Evolutionary conservation across 2,329 filamentous ascomycete species (phyloP).

Genomic region (Sclerotinia nivalis): DNA sequence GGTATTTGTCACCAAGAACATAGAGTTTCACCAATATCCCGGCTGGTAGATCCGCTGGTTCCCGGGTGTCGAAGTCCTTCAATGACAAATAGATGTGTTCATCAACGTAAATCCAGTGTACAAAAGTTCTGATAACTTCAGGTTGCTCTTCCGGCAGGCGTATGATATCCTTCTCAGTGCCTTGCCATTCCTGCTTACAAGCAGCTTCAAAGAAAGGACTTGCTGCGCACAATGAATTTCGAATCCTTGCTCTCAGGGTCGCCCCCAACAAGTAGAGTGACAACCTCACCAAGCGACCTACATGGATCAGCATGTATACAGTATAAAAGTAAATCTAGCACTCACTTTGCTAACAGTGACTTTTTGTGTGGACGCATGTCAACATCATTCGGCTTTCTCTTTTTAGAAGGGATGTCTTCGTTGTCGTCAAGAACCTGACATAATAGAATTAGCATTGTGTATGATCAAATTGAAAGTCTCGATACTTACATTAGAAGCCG

Average conservation of each 20-base stretch:
- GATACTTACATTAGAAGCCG: neutral
- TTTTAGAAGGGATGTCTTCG: neutral
- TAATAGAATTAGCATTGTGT: neutral
- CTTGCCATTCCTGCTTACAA: constrained; percentile 25
- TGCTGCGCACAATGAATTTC: constrained; percentile 17
- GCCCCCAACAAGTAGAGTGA: constrained; percentile 24
- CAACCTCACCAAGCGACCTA: neutral
- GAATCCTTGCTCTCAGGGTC: neutral
- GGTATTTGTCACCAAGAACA: constrained; percentile 2
- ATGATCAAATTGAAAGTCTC: neutral
- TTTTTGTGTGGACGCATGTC: constrained; percentile 1
- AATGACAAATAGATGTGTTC: neutral
- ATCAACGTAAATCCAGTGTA: neutral
- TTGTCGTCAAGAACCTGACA: neutral
- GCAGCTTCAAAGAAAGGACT: constrained; percentile 26
- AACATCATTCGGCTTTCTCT: neutral
- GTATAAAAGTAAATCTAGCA: neutral
- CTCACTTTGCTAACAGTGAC: neutral
- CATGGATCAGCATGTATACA: neutral
- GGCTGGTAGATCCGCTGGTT: neutral
- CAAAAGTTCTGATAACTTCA: neutral
- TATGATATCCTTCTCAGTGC: constrained; percentile 14
- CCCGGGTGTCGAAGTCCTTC: too few species aligned
- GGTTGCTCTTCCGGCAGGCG: constrained; percentile 16
- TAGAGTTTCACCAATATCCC: neutral